Conservation (phyloP, 805 yeast genomes). For the Sugiyamaella qingdaonensis region DNA sequence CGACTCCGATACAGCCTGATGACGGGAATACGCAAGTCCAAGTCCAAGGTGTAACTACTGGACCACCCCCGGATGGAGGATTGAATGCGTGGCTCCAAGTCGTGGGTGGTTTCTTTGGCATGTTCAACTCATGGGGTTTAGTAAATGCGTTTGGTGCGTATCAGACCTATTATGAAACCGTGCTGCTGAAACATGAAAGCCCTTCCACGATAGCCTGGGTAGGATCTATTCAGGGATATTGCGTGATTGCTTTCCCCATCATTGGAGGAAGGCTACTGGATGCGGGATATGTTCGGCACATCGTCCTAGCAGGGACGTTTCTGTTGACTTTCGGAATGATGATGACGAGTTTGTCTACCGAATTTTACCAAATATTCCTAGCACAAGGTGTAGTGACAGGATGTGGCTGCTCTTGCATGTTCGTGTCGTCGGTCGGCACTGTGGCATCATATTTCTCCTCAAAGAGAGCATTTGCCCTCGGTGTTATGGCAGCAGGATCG, state of each 20-base stretch:
- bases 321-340: slow-evolving; percentile 29
- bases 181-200: slow-evolving; percentile 25
- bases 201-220: slow-evolving; percentile 34
- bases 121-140: slow-evolving; percentile 24
- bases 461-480: slow-evolving; percentile 42
- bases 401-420: slow-evolving; percentile 40
- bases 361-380: slow-evolving; percentile 47
- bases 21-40: too few species aligned
- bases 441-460: slow-evolving; percentile 44
- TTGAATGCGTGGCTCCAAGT: slow-evolving; percentile 23
- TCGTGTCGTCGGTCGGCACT: slow-evolving; percentile 43
- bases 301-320: slow-evolving; percentile 25
- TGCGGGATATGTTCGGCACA: slow-evolving; percentile 23
- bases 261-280: slow-evolving; percentile 31
- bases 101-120: slow-evolving; percentile 19
- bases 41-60: background rate
- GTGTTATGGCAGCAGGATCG: slow-evolving; percentile 47
- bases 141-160: slow-evolving; percentile 29
- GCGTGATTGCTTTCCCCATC: slow-evolving; percentile 27
- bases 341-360: slow-evolving; percentile 34
- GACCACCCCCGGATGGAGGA: slow-evolving; percentile 23
- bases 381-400: slow-evolving; percentile 49
- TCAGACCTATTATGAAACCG: slow-evolving; percentile 26
- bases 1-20: background rate
- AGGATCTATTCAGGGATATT: slow-evolving; percentile 32